These are phyloP conservation scores for Hordeum marinum DNA, from an alignment of 176 grass and related monocot genomes.

Conservation along the genomic window DNA sequence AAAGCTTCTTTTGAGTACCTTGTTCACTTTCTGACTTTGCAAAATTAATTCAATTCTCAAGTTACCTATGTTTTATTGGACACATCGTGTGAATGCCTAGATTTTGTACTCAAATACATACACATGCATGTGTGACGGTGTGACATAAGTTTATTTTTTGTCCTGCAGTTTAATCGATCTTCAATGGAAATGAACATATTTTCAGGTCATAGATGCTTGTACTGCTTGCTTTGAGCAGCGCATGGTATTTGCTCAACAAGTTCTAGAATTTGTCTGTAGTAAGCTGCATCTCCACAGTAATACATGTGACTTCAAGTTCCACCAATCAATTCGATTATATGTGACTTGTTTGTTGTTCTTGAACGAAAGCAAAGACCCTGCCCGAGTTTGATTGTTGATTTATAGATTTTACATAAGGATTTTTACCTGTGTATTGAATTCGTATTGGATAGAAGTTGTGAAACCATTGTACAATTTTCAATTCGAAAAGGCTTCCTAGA, in stretches of 20 bases:
- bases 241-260: conserved; percentile 96
- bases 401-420: not conserved
- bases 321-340: not conserved
- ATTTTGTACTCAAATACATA: not conserved
- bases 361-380: not conserved
- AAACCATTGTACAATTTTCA: too few relatives aligned
- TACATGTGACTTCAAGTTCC: not conserved
- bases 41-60: not conserved
- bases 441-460: too few relatives aligned
- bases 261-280: conserved; percentile 35
- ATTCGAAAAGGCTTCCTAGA: too few relatives aligned
- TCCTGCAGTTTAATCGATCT: not conserved
- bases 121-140: not conserved
- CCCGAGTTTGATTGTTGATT: not conserved
- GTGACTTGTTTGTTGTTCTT: not conserved
- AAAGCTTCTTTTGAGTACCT: not conserved
- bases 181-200: conserved; percentile 17
- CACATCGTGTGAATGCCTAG: not conserved
- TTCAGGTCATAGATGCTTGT: conserved; percentile 96
- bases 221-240: conserved; percentile 97
- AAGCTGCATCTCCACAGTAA: not conserved
- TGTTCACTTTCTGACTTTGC: not conserved
- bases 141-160: not conserved
- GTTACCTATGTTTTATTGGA: not conserved
- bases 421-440: not conserved